Evolutionary conservation across 2,329 filamentous ascomycete genomes (phyloP).

Genomic region (Penicillium sp.): DNA sequence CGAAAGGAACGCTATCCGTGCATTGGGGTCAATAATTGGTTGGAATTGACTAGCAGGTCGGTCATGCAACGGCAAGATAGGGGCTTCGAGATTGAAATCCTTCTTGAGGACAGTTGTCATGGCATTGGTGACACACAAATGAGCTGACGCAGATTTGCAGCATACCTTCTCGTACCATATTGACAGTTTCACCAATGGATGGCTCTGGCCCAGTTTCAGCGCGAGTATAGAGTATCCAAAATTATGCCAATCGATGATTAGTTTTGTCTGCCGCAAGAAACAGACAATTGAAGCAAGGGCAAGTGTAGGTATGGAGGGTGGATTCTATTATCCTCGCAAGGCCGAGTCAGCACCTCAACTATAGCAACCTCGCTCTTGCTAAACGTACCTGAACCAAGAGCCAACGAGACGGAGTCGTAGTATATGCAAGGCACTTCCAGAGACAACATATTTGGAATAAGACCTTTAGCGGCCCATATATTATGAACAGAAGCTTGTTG

Average conservation of each 20-base stretch:
- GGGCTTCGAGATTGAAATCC: conserved; percentile 62
- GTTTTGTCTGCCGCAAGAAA: conserved; percentile 69
- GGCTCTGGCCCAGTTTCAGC: conserved; percentile 57
- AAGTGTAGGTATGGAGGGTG: conserved; percentile 89
- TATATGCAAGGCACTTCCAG: conserved; percentile 68
- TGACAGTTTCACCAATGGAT: conserved; percentile 74
- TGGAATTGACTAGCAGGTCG: conserved; percentile 79
- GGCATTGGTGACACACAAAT: conserved; percentile 84
- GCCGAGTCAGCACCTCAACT: not conserved
- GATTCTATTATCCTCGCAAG: conserved; percentile 59
- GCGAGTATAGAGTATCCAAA: conserved; percentile 93
- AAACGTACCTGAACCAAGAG: conserved; percentile 69
- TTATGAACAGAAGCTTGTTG: conserved; percentile 68
- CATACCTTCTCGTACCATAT: conserved; percentile 72
- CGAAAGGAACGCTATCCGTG: conserved; percentile 59
- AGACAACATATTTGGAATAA: conserved; percentile 74
- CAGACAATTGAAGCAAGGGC: conserved; percentile 69
- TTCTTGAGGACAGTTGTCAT: conserved; percentile 72
- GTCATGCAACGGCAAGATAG: conserved; percentile 75
- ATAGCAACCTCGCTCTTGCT: not conserved
- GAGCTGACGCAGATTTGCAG: conserved; percentile 64
- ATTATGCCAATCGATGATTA: conserved; percentile 98
- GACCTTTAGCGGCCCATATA: conserved; percentile 79
- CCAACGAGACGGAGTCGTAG: conserved; percentile 71
- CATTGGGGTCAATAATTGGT: conserved; percentile 53